Percentiles rank a stretch among this genome's conserved stretches.
Conservation (phyloP, 176 grass and related monocot species). For the Tillandsia fasciculata region DNA sequence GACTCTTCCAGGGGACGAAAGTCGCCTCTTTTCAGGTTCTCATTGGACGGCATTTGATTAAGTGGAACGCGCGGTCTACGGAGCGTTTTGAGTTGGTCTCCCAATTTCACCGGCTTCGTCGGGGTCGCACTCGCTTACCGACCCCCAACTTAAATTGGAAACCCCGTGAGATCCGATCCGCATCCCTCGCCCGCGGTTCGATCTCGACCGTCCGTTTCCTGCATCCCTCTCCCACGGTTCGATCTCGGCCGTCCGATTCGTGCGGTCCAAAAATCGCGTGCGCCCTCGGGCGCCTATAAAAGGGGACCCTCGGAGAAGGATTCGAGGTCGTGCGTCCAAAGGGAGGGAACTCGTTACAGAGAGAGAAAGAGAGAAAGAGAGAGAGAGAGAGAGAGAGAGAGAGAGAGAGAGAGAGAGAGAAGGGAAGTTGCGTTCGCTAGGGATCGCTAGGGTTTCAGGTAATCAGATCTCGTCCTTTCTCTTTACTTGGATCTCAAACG, state of each 20-base stretch:
- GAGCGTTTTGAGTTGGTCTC: no score
- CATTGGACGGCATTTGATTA: no score
- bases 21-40: no score
- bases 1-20: no score
- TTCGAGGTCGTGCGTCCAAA: no score
- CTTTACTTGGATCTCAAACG: neutral
- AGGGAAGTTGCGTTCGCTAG: neutral
- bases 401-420: neutral
- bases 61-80: no score
- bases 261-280: neutral
- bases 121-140: no score
- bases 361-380: neutral
- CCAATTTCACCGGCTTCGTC: no score
- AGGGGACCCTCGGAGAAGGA: neutral
- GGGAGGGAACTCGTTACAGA: neutral
- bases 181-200: neutral
- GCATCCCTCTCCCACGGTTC: neutral
- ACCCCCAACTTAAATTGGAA: no score
- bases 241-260: neutral
- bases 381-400: neutral
- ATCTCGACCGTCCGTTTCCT: neutral
- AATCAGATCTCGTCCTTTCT: neutral
- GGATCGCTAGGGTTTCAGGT: neutral
- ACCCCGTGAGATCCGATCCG: neutral
- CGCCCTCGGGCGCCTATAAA: neutral